Evolutionary conservation across 208 protist genomes (phyloP), one percentile per base, ranked within the genome.

Genomic region (Trypanosoma lewisi): DNA sequence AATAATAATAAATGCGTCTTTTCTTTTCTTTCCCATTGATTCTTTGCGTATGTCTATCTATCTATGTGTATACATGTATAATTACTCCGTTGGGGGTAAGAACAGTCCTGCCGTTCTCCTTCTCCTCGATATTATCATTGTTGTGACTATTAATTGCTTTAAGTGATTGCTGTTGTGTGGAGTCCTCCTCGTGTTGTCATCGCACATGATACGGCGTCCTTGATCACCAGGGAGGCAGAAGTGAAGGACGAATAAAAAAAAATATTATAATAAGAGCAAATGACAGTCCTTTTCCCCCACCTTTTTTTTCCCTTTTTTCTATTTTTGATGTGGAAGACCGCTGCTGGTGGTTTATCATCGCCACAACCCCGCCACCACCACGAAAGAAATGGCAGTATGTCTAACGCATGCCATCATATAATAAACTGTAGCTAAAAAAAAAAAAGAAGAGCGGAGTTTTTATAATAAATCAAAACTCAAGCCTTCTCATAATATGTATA

Each of bases 21-120:
- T 59, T 55, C 64, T 47, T 59, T 60, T 50, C 50, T 60, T 33
- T 69, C 9, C 8, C 21, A 41, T 44, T 28, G n/a, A 21, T 48
- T 60, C 16, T 37, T 28, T 37, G 7, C 19, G 16, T 41, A 41
- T 41, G 14, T 49, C 0, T 52, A 36, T 31, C 21, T 63, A 21
- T 72, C 34, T 52, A 33, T 49, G 34, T 28, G 28, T 63, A 52
- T 39, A 23, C 52, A 19, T 34, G 23, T 52, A 37, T 37, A 63
- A 41, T 28, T 52, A 52, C 25, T 27, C n/a, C n/a, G n/a, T n/a
- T n/a, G n/a, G n/a, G n/a, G n/a, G n/a, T n/a, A n/a, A n/a, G n/a
- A n/a, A n/a, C n/a, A n/a, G n/a, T n/a, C n/a, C 23, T 53, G 8
- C n/a, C 31, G 19, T 58, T 11, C 4, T 31, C 14, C 19, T 58